Base-by-base conservation (phyloP, 768 basidiomycete species). In the Chlorophyllum brunneum region DNA sequence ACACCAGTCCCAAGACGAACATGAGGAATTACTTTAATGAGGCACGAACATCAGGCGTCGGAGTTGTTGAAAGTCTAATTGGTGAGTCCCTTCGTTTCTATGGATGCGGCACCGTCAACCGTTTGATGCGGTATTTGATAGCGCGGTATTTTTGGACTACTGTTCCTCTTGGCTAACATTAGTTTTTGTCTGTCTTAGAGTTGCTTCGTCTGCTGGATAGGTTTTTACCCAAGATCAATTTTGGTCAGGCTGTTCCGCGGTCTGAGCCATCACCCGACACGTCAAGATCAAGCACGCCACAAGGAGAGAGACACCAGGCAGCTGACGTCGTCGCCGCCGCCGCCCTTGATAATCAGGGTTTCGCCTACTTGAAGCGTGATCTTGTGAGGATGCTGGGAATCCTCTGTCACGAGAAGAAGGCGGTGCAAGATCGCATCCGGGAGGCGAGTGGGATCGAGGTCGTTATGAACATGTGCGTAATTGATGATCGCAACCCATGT, bases 401-500 rank as follows among this genome's bases (percentile, higher is more conserved):
- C 41, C 67, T 95, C 10, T 82, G 81, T 47, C 79, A 88, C 61
- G 79, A 77, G 39, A 74, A 77, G 58, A 82, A 68, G 62, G 72
- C 67, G 26, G 82, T 85, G 36, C 93, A 95, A 63, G 88, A 95
- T 66, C 78, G 82, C 7, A 76, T 85, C 34, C 78, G 93, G 43
- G 67, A 67, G 30, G 81, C 77, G 56, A 86, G 81, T 20, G 93
- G 93, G 40, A 82, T 97, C 54, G 77, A 84, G 46, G 79, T 92
- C 40, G 77, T 95, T 15, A 83, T 97, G 81, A 88, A 87, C 62
- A 74, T 94, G 69, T 95, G 92, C 66, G 89, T 91, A 15, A 73
- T 92, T 23, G 94, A 98, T 64, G 93, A 94, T 60, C 72, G 86
- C 52, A 97, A 95, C 67, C 94, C 94, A 33, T 94, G 94, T 95